A percentile compares a stretch with the other conserved stretches of the same genome.
These are phyloP conservation scores for Neonectria coccinea DNA, from an alignment of 2,329 filamentous ascomycete species.

Conservation along the genomic window DNA sequence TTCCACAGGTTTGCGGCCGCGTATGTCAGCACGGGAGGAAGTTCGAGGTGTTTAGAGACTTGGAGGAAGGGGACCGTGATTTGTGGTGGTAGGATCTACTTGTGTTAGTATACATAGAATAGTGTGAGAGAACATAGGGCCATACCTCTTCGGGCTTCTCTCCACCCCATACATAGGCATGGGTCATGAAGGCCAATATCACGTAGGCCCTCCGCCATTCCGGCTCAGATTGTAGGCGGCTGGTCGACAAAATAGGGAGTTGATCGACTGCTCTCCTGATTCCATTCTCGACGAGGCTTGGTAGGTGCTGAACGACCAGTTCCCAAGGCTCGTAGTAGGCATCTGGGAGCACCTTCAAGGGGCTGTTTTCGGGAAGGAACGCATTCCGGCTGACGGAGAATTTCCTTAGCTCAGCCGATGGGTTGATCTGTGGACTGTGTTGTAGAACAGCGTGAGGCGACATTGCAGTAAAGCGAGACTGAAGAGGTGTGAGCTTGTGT, in stretches of 20 bases:
- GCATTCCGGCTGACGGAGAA: constrained; percentile 68
- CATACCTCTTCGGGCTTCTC: constrained; percentile 77
- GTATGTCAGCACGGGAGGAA: constrained; percentile 92
- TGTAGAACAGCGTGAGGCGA: constrained; percentile 56
- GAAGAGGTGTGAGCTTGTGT: not conserved
- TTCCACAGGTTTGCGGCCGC: constrained; percentile 92
- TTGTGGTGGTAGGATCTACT: constrained; percentile 74
- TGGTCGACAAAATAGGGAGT: constrained; percentile 77
- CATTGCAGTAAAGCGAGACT: constrained; percentile 45
- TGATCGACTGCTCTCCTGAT: constrained; percentile 72
- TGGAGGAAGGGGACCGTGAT: constrained; percentile 82
- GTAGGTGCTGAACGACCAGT: constrained; percentile 73
- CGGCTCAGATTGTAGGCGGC: constrained; percentile 69
- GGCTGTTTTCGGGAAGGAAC: constrained; percentile 80
- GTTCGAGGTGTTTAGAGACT: constrained; percentile 78
- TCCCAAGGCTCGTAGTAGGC: constrained; percentile 87
- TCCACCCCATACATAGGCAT: constrained; percentile 92
- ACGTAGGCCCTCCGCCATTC: constrained; percentile 88
- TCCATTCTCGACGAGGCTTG: constrained; percentile 72
- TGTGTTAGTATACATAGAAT: constrained; percentile 29
- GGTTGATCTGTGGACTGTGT: constrained; percentile 32
- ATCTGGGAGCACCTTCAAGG: constrained; percentile 73
- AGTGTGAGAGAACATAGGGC: not conserved
- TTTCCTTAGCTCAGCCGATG: constrained; percentile 47
- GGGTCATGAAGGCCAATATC: constrained; percentile 81